Base-by-base conservation (phyloP, 192 early-diverging fungal genomes). In the Entomortierella chlamydospora region DNA sequence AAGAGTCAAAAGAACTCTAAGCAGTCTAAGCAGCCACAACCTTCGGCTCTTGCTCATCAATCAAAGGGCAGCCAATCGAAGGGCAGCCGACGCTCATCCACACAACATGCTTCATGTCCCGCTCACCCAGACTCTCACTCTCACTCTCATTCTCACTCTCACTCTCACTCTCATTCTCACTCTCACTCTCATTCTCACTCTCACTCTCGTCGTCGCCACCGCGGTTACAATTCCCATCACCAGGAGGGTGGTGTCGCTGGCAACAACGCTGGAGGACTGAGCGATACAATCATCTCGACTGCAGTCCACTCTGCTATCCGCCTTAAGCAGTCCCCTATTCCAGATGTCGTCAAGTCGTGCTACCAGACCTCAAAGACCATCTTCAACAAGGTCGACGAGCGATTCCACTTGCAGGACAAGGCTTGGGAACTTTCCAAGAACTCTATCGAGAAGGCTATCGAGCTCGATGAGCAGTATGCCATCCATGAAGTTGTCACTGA, bases 261-360 rank as follows among this genome's bases (percentile, higher is more conserved):
- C 37, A 31, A 28, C 39, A 57, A 29, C 12, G 25, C 54, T 22
- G 55, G 60, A 3, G 72, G 73, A 0, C 25, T 79, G 6, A 57
- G 62, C 17, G 76, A 79, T 28, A 60, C 76, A 18, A 74, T 89
- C 2, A 87, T 87, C 55, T 69, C 86, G 15, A 68, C 81, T 0
- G 79, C 82, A 0, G 82, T 89, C 28, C 57, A 73, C 13, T 72
- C 77, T 53, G 88, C 88, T 0, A 83, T 89, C 47, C 61, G 83
- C 6, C 58, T 89, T 10, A 89, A 89, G 63, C 86, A 85, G 49
- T 87, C 86, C 5, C 88, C 88, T 30, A 74, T 89, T 34, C 88
- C 88, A 11, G 86, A 84, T 69, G 73, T 79, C 3, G 77, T 87
- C 55, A 61, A 72, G 26, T 59, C 81, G 1, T 79, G 76, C 33